These are phyloP conservation scores for Novakomyces olei DNA, from an alignment of 805 yeast species.

Conservation along the genomic window DNA sequence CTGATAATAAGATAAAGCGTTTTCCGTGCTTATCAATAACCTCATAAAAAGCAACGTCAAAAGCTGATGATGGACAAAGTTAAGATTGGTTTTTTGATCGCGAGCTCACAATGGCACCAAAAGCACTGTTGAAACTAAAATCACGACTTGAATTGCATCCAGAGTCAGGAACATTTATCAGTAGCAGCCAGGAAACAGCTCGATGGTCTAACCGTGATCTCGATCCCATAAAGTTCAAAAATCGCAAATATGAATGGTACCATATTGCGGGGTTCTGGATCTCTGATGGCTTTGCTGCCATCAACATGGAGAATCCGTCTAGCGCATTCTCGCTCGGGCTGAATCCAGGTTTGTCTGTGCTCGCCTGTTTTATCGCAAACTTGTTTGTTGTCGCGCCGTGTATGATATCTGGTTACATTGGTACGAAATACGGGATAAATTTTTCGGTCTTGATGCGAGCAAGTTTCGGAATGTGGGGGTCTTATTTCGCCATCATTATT, in stretches of 20 bases:
- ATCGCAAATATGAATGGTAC: slow-evolving; percentile 27
- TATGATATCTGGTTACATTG: not conserved
- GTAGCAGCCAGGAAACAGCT: too few species aligned
- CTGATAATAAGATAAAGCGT: too few species aligned
- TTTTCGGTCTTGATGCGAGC: not conserved
- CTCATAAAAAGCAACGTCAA: too few species aligned
- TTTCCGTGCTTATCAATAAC: too few species aligned
- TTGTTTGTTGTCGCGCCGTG: too few species aligned
- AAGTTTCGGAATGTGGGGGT: not conserved
- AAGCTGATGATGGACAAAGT: too few species aligned
- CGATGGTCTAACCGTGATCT: slow-evolving; percentile 6
- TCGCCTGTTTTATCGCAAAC: not conserved
- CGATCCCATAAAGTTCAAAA: slow-evolving; percentile 8
- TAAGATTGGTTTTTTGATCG: too few species aligned
- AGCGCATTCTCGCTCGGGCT: slow-evolving; percentile 24
- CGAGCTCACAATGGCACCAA: too few species aligned
- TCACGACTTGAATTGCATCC: too few species aligned
- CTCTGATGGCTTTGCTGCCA: slow-evolving; percentile 15
- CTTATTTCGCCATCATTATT: not conserved
- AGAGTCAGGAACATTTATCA: too few species aligned
- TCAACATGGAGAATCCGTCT: slow-evolving; percentile 24
- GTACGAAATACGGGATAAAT: not conserved
- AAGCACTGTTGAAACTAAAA: too few species aligned
- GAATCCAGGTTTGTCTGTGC: not conserved
- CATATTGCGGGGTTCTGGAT: slow-evolving; percentile 17